These are phyloP conservation scores for Solanum piurae DNA, from an alignment of 257 asterid genomes.

Conservation along the genomic window DNA sequence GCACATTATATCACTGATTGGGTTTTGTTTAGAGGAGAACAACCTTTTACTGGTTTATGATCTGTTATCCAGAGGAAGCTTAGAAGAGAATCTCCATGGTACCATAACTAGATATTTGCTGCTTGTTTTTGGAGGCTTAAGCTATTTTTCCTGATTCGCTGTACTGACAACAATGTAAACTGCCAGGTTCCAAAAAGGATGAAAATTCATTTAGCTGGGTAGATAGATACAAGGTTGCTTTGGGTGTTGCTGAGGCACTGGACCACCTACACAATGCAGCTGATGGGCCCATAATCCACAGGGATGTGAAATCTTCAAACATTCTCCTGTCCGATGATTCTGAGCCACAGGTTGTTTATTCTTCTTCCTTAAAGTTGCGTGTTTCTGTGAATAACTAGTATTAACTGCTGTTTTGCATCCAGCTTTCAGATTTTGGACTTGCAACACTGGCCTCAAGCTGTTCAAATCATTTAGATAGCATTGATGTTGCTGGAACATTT, in stretches of 20 bases:
- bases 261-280: slow-evolving; percentile 49
- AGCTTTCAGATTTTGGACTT: slow-evolving; percentile 95
- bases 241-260: slow-evolving; percentile 89
- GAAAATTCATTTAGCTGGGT: slow-evolving; percentile 45
- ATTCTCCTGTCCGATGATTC: slow-evolving; percentile 76
- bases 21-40: slow-evolving; percentile 67
- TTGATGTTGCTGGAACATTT: slow-evolving; percentile 85
- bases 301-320: slow-evolving; percentile 94
- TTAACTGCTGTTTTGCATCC: background rate
- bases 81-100: slow-evolving; percentile 92
- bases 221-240: slow-evolving; percentile 72
- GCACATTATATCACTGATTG: slow-evolving; percentile 59
- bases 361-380: background rate
- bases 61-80: slow-evolving; percentile 78
- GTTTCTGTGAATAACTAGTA: background rate
- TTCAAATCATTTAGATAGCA: slow-evolving; percentile 37
- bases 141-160: background rate
- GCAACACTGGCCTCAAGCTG: slow-evolving; percentile 65
- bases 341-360: slow-evolving; percentile 62
- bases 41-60: slow-evolving; percentile 65
- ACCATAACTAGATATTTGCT: slow-evolving; percentile 4
- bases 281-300: slow-evolving; percentile 52
- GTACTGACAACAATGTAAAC: slow-evolving; percentile 2
- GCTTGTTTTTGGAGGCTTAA: background rate
- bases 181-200: slow-evolving; percentile 35